Conservation (phyloP, 2,329 filamentous ascomycete species). For the Periconia sp. region DNA sequence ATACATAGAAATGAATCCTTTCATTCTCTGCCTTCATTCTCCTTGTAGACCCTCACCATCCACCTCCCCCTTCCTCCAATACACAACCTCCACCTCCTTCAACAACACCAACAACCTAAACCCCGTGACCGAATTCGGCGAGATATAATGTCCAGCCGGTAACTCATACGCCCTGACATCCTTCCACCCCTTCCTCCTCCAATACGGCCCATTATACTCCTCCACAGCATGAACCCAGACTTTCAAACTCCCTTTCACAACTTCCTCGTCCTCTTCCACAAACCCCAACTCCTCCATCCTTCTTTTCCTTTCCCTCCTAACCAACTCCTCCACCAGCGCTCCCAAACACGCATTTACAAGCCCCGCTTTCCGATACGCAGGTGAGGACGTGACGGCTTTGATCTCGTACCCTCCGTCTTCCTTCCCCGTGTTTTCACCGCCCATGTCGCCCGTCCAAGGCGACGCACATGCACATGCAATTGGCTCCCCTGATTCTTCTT, state of each 20-base stretch:
- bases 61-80: neutral
- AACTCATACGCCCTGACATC: slow-evolving; percentile 1
- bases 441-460: slow-evolving; percentile 2
- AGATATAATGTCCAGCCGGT: neutral
- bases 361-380: neutral
- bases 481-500: too few relatives aligned
- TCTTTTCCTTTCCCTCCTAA: neutral
- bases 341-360: slow-evolving; percentile 1
- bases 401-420: slow-evolving; percentile 6
- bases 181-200: slow-evolving; percentile 5
- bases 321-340: neutral
- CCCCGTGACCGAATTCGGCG: neutral
- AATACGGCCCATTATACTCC: slow-evolving; percentile 8
- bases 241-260: neutral
- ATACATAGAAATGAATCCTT: neutral
- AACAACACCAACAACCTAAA: slow-evolving; percentile 1
- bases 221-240: slow-evolving; percentile 7
- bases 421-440: neutral
- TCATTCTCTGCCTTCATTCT: neutral
- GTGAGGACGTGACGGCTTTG: slow-evolving; percentile 3
- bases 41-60: neutral
- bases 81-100: neutral
- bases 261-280: neutral
- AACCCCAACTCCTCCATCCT: neutral
- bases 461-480: slow-evolving; percentile 1